A percentile compares a stretch with the other conserved stretches of the same genome.
phyloP scores from a whole-genome alignment of 225 moss, liverwort and hornwort genomes.

The Straminergon stramineum region DNA sequence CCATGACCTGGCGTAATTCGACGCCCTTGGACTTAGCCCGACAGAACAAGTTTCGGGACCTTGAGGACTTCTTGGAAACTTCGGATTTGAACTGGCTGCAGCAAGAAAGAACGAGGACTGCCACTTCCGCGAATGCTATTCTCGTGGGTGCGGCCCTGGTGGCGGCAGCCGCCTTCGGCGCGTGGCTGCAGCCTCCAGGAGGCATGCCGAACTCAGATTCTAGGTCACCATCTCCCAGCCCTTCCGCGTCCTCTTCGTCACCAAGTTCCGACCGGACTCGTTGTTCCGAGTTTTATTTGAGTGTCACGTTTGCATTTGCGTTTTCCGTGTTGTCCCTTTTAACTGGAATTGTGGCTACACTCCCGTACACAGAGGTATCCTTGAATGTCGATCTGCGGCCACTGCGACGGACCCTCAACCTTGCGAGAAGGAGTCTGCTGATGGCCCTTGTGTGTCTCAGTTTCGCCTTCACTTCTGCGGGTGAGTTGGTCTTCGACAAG shows the following conservation, averaged over 20 bases:
- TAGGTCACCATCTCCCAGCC: background rate
- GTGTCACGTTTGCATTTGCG: background rate
- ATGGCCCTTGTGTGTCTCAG: background rate
- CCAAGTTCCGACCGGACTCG: background rate
- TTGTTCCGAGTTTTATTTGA: background rate
- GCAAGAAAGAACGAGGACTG: background rate
- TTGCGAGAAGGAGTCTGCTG: too few species aligned
- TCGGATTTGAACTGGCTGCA: background rate
- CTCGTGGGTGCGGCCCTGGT: background rate
- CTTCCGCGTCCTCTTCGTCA: background rate
- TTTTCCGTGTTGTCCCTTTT: background rate
- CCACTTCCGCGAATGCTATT: background rate
- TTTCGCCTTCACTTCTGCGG: background rate
- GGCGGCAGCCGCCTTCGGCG: background rate
- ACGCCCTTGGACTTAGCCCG: background rate
- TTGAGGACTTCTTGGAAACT: background rate
- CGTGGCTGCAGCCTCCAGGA: background rate
- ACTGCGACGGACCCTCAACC: background rate
- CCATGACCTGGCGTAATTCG: background rate
- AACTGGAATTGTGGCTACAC: background rate
- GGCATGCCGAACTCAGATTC: background rate
- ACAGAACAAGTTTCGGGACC: background rate
- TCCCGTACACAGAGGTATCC: background rate
- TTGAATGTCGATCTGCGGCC: background rate
- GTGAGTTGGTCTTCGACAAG: too few species aligned